These are phyloP conservation scores for Bombardia bombarda DNA, from an alignment of 495 filamentous ascomycete species.

Conservation along the genomic window DNA sequence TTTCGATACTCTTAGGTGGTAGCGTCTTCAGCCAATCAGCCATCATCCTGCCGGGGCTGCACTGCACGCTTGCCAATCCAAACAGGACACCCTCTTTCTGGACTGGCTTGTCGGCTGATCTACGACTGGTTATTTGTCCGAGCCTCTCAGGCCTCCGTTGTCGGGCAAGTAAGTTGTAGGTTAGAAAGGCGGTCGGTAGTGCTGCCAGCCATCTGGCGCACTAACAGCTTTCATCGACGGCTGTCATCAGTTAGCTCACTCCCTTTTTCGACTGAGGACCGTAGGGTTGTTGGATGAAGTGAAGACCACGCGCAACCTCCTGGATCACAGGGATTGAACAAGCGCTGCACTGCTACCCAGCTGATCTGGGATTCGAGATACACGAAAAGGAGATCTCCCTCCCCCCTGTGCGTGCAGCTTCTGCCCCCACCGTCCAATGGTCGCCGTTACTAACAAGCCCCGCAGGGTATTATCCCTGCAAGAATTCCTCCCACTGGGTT, in stretches of 20 bases:
- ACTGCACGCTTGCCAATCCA: conserved; percentile 7
- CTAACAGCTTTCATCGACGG: too few relatives aligned
- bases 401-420: conserved; percentile 13
- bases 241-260: conserved; percentile 20
- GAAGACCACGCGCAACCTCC: conserved; percentile 6
- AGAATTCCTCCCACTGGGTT: background rate
- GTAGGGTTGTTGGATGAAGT: conserved; percentile 20
- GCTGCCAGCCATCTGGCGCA: too few relatives aligned
- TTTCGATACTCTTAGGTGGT: too few relatives aligned
- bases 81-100: background rate
- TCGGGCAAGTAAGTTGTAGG: too few relatives aligned
- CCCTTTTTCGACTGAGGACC: conserved; percentile 10
- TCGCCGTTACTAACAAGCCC: conserved; percentile 16
- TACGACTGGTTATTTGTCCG: too few relatives aligned
- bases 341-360: conserved; percentile 15
- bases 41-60: conserved; percentile 1
- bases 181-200: too few relatives aligned
- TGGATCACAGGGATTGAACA: conserved; percentile 23
- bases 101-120: conserved; percentile 8
- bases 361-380: conserved; percentile 25
- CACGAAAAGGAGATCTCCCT: conserved; percentile 19
- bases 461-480: conserved; percentile 17
- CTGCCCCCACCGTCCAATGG: conserved; percentile 17
- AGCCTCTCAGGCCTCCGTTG: too few relatives aligned
- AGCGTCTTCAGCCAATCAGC: conserved; percentile 7